Evolutionary conservation across 2,329 filamentous ascomycete species (phyloP).

Genomic region (Aphanocladium album): DNA sequence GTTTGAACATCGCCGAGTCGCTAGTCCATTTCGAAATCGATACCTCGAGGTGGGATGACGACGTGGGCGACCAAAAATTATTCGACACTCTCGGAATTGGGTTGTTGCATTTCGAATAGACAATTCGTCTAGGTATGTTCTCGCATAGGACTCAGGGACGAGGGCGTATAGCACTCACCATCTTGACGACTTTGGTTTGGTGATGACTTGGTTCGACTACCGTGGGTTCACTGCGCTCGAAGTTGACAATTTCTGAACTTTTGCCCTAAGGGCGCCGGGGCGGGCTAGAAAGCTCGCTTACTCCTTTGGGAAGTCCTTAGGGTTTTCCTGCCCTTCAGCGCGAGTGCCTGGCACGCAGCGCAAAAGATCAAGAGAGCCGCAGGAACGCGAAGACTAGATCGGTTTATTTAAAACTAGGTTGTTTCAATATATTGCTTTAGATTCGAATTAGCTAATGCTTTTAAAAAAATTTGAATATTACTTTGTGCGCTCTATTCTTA

Average conservation of each 20-base stretch:
- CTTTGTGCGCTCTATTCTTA: background rate
- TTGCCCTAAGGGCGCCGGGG: slow-evolving; percentile 34
- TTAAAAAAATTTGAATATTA: background rate
- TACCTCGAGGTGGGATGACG: background rate
- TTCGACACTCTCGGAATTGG: background rate
- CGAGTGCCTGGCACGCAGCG: background rate
- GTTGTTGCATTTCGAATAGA: slow-evolving; percentile 17
- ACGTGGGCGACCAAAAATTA: background rate
- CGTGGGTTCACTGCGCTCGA: slow-evolving; percentile 41
- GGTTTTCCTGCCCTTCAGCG: slow-evolving; percentile 35
- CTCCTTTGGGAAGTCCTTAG: slow-evolving; percentile 34
- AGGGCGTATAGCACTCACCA: slow-evolving; percentile 40
- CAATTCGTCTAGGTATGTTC: slow-evolving; percentile 1
- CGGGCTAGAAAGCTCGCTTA: slow-evolving; percentile 41
- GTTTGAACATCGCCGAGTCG: background rate
- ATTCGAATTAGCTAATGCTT: background rate
- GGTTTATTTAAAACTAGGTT: background rate
- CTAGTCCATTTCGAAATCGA: slow-evolving; percentile 7
- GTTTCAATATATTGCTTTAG: background rate
- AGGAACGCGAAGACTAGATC: background rate
- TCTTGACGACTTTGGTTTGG: slow-evolving; percentile 50
- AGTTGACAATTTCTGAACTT: slow-evolving; percentile 45
- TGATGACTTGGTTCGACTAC: slow-evolving; percentile 47
- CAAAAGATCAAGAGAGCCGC: background rate
- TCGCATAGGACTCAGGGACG: slow-evolving; percentile 13